Evolutionary conservation across 2,329 filamentous ascomycete genomes (phyloP), one percentile per base, ranked within the genome.

Genomic region (Nemania abortiva): DNA sequence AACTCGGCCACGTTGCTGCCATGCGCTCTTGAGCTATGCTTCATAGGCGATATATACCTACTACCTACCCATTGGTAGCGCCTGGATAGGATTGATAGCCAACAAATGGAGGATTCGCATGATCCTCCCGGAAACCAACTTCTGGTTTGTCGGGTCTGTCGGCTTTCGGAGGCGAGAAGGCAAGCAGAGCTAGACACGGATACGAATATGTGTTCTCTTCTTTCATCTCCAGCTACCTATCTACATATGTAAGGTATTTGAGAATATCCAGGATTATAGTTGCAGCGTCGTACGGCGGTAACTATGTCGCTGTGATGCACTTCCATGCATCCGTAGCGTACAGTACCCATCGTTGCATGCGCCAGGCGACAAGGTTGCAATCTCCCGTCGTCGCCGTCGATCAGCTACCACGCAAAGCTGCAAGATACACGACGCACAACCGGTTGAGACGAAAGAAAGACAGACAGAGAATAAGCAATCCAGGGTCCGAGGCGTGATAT

Each of bases 291-390:
- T 61, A 55, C 52, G 15, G 34, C 42, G 47, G 49, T 20, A n/a
- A 47, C 47, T 42, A 39, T 54, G 39, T 57, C 64, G 61, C 62
- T 65, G 68, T 70, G 68, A 70, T 59, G 57, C 65, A 31, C 58
- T 34, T 60, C 56, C 53, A 63, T 63, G 62, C 60, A 49, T 54
- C 53, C 52, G 42, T 52, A 63, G 29, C 53, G 6, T 52, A 63
- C 34, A 37, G 15, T 57, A 61, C 53, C 49, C 45, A 57, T 58
- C 55, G 47, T 64, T 61, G 24, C 60, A 62, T 68, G 64, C 52
- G 24, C 49, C 29, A 27, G 49, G 15, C 49, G 58, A 59, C 65
- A 49, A 60, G 47, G 69, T 70, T 57, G 39, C 56, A 66, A 54
- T 69, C 54, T 49, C 53, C 39, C 47, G 52, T 55, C 52, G 66